Conservation (phyloP, 2,329 filamentous ascomycete species). For the Fusarium odoratissimum region DNA sequence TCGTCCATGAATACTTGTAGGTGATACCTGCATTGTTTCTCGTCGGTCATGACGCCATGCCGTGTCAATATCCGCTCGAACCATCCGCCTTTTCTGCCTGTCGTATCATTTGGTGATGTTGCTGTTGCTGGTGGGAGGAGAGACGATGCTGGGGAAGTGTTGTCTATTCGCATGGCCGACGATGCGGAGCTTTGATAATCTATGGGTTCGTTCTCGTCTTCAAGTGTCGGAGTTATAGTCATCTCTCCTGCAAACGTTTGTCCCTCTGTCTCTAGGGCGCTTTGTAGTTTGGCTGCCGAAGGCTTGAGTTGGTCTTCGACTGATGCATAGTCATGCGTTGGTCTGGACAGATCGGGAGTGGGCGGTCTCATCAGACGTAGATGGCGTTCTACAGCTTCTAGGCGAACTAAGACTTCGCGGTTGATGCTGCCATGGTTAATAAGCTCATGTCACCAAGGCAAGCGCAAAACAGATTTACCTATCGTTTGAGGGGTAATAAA, state of each 20-base stretch:
- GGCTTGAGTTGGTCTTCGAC: conserved; percentile 18
- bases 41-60: conserved; percentile 21
- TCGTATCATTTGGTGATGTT: not conserved
- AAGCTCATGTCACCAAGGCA: not conserved
- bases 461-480: not conserved
- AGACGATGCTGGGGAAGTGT: conserved; percentile 3
- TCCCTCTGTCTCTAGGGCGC: conserved; percentile 25
- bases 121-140: not conserved
- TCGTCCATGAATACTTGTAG: conserved; percentile 32
- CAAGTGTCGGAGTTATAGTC: conserved; percentile 25
- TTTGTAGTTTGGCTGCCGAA: conserved; percentile 10
- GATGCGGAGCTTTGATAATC: not conserved
- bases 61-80: conserved; percentile 14
- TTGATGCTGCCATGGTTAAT: not conserved
- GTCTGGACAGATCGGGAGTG: not conserved
- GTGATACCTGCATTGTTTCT: conserved; percentile 22
- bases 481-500: not conserved
- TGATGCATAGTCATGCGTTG: not conserved
- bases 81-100: conserved; percentile 14
- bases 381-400: conserved; percentile 20
- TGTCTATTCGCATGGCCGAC: not conserved
- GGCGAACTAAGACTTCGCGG: conserved; percentile 7
- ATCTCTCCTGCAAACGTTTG: conserved; percentile 36
- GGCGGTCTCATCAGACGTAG: conserved; percentile 7
- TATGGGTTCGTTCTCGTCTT: conserved; percentile 9